These are phyloP conservation scores for Aspergillus hortae DNA, from an alignment of 2,329 filamentous ascomycete genomes.

Conservation along the genomic window DNA sequence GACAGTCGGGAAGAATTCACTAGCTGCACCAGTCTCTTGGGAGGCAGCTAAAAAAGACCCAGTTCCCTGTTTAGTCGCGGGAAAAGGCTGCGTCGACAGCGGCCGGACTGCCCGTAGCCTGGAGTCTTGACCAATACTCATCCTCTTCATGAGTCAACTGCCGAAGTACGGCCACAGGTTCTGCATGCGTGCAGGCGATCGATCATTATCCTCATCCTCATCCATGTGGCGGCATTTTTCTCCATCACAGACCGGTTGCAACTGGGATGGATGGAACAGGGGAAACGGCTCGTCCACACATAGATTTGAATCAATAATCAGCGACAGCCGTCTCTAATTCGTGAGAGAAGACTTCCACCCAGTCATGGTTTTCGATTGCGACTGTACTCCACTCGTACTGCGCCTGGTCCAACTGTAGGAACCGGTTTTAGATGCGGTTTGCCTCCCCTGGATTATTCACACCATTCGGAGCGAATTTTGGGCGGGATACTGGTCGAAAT, in stretches of 20 bases:
- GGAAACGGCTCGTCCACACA: background rate
- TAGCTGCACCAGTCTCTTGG: too few species aligned
- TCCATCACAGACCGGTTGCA: too few species aligned
- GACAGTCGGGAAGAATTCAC: background rate
- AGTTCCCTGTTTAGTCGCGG: too few species aligned
- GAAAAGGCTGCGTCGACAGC: too few species aligned
- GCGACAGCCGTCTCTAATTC: background rate
- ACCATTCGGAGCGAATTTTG: conserved; percentile 1
- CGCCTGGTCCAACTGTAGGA: background rate
- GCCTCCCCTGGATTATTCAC: background rate
- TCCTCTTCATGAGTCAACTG: too few species aligned
- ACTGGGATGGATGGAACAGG: background rate
- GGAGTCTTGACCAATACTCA: too few species aligned
- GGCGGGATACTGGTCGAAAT: background rate
- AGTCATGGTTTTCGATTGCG: background rate
- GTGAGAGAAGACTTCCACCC: background rate
- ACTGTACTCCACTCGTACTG: background rate
- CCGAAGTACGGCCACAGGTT: too few species aligned
- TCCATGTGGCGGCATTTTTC: too few species aligned
- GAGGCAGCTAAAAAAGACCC: too few species aligned
- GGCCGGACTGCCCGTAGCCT: too few species aligned
- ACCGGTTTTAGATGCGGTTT: conserved; percentile 4
- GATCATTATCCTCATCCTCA: too few species aligned
- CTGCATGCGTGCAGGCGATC: too few species aligned
- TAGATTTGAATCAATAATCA: background rate